Conservation (phyloP, 2,329 filamentous ascomycete species). For the Fusarium algeriense region DNA sequence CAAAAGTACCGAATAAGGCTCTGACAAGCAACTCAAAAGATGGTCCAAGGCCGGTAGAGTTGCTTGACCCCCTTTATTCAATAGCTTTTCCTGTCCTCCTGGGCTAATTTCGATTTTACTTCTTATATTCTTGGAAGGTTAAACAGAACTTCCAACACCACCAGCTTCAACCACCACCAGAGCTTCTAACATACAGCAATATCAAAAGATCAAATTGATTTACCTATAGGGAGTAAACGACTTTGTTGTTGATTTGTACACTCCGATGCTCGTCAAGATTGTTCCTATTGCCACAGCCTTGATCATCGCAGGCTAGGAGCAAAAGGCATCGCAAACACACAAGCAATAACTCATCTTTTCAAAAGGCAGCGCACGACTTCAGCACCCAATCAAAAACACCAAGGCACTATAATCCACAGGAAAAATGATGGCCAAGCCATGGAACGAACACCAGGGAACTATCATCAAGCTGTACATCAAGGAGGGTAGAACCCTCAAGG, state of each 20-base stretch:
- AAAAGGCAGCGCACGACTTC: background rate
- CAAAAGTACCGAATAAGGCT: constrained; percentile 36
- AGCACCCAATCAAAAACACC: background rate
- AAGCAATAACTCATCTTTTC: constrained; percentile 2
- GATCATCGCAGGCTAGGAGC: constrained; percentile 38
- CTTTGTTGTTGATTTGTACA: background rate
- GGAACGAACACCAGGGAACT: constrained; percentile 52
- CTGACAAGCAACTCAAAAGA: background rate
- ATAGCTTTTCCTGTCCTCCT: constrained; percentile 5
- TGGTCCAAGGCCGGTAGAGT: constrained; percentile 3
- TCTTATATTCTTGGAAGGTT: constrained; percentile 18
- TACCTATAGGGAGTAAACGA: background rate
- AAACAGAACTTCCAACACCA: constrained; percentile 35
- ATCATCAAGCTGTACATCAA: constrained; percentile 58
- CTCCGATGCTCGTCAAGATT: constrained; percentile 30
- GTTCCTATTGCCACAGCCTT: constrained; percentile 33
- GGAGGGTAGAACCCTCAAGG: constrained; percentile 55
- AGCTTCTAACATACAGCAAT: background rate
- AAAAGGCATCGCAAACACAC: background rate
- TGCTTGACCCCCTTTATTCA: background rate
- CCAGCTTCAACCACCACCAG: background rate
- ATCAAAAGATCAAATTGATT: background rate
- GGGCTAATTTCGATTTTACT: background rate
- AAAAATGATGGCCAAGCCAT: constrained; percentile 59
- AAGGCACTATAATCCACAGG: background rate